Conservation (phyloP, 2,329 filamentous ascomycete species). For the Phoma sp. region DNA sequence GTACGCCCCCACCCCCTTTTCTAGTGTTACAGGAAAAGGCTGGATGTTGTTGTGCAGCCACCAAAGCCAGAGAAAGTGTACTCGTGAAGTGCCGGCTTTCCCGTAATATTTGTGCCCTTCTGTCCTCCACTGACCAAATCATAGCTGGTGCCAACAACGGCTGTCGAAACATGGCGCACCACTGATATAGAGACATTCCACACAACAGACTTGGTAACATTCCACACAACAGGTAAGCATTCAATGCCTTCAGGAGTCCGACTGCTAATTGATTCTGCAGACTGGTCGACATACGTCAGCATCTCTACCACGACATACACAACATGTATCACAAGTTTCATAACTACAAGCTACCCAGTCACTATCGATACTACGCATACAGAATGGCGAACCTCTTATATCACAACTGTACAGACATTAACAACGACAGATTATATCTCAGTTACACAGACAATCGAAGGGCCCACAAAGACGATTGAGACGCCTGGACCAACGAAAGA, state of each 20-base stretch:
- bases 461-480: too few relatives aligned
- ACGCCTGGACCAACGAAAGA: constrained; percentile 6
- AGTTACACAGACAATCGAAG: constrained; percentile 18
- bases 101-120: background rate
- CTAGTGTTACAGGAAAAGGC: too few relatives aligned
- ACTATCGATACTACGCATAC: constrained; percentile 20
- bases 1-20: constrained; percentile 14
- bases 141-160: constrained; percentile 27
- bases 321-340: constrained; percentile 27
- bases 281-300: constrained; percentile 22
- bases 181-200: constrained; percentile 18
- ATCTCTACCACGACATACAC: constrained; percentile 23
- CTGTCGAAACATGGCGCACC: constrained; percentile 18
- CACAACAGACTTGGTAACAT: constrained; percentile 16
- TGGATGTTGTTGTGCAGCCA: too few relatives aligned
- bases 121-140: background rate
- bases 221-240: constrained; percentile 16
- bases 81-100: too few relatives aligned
- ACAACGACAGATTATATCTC: constrained; percentile 19
- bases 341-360: constrained; percentile 24
- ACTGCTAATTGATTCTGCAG: background rate
- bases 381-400: constrained; percentile 15
- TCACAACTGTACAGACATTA: constrained; percentile 5
- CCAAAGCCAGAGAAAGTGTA: too few relatives aligned
- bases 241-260: background rate